Evolutionary conservation across 768 basidiomycete species (phyloP), one percentile per base, ranked within the genome.

Genomic region (Auricularia sp.): DNA sequence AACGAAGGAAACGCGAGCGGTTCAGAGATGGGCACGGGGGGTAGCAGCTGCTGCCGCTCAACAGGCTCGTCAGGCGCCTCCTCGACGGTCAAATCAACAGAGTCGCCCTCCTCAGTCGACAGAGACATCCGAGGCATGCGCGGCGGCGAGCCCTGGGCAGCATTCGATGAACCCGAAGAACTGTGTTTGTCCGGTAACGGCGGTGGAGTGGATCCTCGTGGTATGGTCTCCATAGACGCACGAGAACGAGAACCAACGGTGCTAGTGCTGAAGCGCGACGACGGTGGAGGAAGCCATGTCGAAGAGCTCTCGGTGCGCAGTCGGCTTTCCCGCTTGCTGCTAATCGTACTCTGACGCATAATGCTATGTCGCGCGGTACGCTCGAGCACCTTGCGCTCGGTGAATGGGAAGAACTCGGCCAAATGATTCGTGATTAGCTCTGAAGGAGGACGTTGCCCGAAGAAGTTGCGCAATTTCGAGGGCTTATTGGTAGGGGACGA

Each of bases 351-450:
- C 64, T 80, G 74, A 1, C 85, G 77, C 81, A 95, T 84, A 83
- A 97, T 92, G 71, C 92, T 94, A 72, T 97, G 86, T 62, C 97
- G 79, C 10, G 90, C 89, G 6, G 92, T 93, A 62, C 94, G 87
- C 74, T 90, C 84, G 47, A 99, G 79, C 44, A 91, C 89, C 77
- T 89, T 94, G 78, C 89, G 92, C 80, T 97, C 94, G 3, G 93
- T 87, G 68, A 84, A 83, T 1, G 97, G 97, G 85, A 99, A 99
- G 79, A 90, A 99, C 67, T 97, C 95, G 21, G 89, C 86, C 62
- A 98, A 76, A 72, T 98, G 95, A 6, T 81, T 96, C 33, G 95
- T 92, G 78, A 98, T 98, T 67, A 98, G 85, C 75, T 98, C 97
- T 76, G 90, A 93, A 0, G 97, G 95, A 0, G 97, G 97, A 47